Evolutionary conservation across 2,329 filamentous ascomycete species (phyloP).

Genomic region (Sporothrix pseudoabietina): DNA sequence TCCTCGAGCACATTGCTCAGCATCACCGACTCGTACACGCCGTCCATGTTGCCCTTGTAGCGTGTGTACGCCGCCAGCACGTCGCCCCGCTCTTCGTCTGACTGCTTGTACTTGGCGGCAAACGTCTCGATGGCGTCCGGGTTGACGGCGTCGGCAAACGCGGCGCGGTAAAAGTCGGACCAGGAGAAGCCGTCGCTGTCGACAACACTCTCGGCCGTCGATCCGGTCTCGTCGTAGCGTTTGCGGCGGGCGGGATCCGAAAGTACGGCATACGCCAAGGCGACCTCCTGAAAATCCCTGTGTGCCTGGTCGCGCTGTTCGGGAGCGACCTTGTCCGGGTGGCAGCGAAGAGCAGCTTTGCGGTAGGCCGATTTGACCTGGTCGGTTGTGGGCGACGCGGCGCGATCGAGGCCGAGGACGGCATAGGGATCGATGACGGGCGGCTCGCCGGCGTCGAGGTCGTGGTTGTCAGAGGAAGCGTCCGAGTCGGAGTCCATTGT

Average conservation of each 20-base stretch:
- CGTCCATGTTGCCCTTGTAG: conserved; percentile 72
- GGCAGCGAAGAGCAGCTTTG: conserved; percentile 83
- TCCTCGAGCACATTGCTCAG: conserved; percentile 81
- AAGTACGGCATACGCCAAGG: conserved; percentile 91
- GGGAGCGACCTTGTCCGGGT: conserved; percentile 65
- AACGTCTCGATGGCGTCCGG: conserved; percentile 74
- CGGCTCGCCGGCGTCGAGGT: conserved; percentile 56
- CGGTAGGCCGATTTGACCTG: conserved; percentile 90
- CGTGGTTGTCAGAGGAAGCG: conserved; percentile 20
- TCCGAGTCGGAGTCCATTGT: conserved; percentile 26
- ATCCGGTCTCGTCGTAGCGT: conserved; percentile 88
- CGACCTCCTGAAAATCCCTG: conserved; percentile 81
- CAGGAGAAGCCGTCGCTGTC: conserved; percentile 85
- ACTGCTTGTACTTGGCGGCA: conserved; percentile 76
- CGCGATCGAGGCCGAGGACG: conserved; percentile 69
- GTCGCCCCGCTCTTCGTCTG: conserved; percentile 80
- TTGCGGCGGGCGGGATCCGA: conserved; percentile 78
- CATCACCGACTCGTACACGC: conserved; percentile 81
- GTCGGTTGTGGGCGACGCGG: conserved; percentile 64
- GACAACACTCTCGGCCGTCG: conserved; percentile 78
- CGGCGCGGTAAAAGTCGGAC: conserved; percentile 83
- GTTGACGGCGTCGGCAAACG: conserved; percentile 77
- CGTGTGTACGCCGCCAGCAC: conserved; percentile 75
- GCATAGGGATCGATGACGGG: conserved; percentile 71
- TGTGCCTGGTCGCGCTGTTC: conserved; percentile 73